phyloP scores from a whole-genome alignment of 345 rosid species.

The Odontarrhena argentea region DNA sequence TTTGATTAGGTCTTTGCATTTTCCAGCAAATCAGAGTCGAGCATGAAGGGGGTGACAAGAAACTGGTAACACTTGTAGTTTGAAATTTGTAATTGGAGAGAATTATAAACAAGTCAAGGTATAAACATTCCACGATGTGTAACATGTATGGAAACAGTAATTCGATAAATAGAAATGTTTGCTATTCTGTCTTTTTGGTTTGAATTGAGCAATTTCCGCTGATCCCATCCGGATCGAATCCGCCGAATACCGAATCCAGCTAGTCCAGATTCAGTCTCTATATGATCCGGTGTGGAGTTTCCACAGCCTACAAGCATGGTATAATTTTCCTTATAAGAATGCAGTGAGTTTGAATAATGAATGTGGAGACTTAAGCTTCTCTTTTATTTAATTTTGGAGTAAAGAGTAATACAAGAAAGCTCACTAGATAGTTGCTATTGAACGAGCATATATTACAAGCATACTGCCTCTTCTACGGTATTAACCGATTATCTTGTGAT shows the following conservation, averaged over 20 bases:
- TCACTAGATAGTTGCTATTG: slow-evolving; percentile 7
- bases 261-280: neutral
- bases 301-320: no score
- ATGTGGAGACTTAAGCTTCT: no score
- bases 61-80: neutral
- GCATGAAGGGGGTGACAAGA: neutral
- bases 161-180: no score
- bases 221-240: no score
- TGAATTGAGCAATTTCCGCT: no score
- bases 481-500: neutral
- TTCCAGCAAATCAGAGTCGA: slow-evolving; percentile 11
- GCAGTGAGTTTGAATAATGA: no score
- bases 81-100: neutral
- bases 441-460: neutral
- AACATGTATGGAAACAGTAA: neutral
- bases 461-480: neutral
- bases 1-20: neutral
- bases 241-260: no score
- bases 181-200: no score
- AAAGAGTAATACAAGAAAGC: neutral
- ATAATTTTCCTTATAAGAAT: no score
- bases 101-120: neutral
- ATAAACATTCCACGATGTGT: neutral
- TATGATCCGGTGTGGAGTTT: neutral
- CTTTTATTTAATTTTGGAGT: no score